Evolutionary conservation across 1,284 basidiomycete species (phyloP), one percentile per base, ranked within the genome.

Genomic region (Ustilago trichophora): DNA sequence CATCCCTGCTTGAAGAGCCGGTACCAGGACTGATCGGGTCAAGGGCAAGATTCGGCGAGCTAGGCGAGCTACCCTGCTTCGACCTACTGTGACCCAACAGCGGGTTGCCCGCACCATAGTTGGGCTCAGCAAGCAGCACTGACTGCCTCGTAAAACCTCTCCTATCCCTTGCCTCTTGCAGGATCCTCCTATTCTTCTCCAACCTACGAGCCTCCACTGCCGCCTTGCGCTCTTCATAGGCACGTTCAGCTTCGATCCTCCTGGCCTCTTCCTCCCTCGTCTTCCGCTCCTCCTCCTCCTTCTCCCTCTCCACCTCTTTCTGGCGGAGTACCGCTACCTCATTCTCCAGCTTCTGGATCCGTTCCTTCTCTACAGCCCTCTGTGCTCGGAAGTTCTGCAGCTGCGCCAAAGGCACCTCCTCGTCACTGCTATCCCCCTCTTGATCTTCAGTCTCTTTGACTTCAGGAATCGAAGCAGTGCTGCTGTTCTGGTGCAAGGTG

Each of bases 391-490:
- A 57, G 5, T 33, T 38, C 10, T 56, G 62, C 36, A 73, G 54
- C 40, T 72, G 47, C 15, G 60, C 72, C 4, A 74, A 48, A 4
- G 74, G 72, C 3, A 74, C 54, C 15, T 74, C 72, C 16, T 76
- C 74, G 35, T 72, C 71, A 32, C 73, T 73, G 45, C 58, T 68
- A n/a, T 55, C 56, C 4, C 25, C 53, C 6, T 25, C 48, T 11
- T 38, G 26, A 12, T 59, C 59, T 15, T 47, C 42, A 4, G 32
- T 26, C 38, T 58, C 59, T 11, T 26, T 48, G 19, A 35, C 55
- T 33, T 54, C 51, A 2, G 59, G 45, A n/a, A 50, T 57, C 3
- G 53, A 53, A 3, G 46, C 42, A 7, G 58, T 40, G 27, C 50
- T 54, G 24, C 49, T 33, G 31, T 56, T 54, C 33, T 48, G 46